These are phyloP conservation scores for Pseudoneurospora amorphoporcata DNA, from an alignment of 495 filamentous ascomycete species.

Conservation along the genomic window DNA sequence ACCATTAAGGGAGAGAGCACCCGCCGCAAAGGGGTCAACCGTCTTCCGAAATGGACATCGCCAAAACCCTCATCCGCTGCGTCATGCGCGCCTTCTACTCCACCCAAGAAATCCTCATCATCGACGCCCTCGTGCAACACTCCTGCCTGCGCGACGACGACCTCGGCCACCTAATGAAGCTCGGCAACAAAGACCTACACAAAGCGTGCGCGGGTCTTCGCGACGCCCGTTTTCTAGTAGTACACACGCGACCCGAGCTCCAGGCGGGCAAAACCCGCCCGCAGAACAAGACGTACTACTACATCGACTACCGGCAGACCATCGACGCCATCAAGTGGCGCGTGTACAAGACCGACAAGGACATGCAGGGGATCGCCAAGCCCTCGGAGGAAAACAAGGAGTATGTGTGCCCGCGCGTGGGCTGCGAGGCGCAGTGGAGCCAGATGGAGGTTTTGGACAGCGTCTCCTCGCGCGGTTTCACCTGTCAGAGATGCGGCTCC, in stretches of 20 bases:
- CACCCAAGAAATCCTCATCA: conserved; percentile 73
- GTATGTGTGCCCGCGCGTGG: conserved; percentile 58
- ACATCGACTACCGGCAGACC: conserved; percentile 85
- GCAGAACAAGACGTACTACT: conserved; percentile 85
- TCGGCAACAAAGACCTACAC: conserved; percentile 81
- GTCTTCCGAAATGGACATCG: conserved; percentile 58
- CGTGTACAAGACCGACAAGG: conserved; percentile 71
- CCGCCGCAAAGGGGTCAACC: neutral
- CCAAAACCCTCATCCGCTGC: conserved; percentile 77
- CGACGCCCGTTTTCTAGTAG: conserved; percentile 75
- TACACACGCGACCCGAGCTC: conserved; percentile 72
- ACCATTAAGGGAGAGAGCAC: neutral
- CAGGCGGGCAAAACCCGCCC: conserved; percentile 73
- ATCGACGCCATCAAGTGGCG: conserved; percentile 96
- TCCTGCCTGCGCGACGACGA: conserved; percentile 82
- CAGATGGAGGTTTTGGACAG: conserved; percentile 76
- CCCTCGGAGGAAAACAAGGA: conserved; percentile 82
- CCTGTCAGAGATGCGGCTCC: conserved; percentile 71
- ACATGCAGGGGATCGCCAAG: conserved; percentile 69
- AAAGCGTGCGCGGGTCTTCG: conserved; percentile 73
- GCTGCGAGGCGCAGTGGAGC: conserved; percentile 70
- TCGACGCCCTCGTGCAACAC: conserved; percentile 90
- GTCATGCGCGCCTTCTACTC: conserved; percentile 89
- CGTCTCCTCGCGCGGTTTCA: conserved; percentile 56
- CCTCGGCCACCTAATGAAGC: conserved; percentile 70